A percentile compares a stretch with the other conserved stretches of the same genome.
Conservation (phyloP, 306 rosid species). For the Pyrus bretschneideri region DNA sequence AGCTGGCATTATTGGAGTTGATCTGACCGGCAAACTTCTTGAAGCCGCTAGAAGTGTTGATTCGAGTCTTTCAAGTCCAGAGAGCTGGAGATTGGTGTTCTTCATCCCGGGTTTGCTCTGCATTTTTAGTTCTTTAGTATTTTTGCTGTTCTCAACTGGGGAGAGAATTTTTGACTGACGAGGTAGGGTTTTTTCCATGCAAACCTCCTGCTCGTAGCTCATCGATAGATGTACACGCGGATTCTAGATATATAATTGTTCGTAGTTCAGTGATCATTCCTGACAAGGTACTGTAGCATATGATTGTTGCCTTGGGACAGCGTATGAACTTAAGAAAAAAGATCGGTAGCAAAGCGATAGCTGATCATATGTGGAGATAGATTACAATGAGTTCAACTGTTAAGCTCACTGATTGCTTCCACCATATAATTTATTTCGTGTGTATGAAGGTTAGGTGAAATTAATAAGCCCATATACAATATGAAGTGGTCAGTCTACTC, state of each 20-base stretch:
- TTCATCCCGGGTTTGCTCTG: constrained; percentile 80
- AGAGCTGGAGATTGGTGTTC: constrained; percentile 85
- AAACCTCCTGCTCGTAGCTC: neutral
- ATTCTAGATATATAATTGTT: neutral
- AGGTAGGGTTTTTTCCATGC: constrained; percentile 15
- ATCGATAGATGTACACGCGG: neutral
- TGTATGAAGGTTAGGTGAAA: neutral
- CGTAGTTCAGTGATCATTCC: neutral
- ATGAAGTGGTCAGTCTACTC: neutral
- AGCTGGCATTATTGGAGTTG: constrained; percentile 92
- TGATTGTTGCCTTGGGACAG: neutral
- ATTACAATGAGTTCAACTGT: neutral
- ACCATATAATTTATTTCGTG: neutral
- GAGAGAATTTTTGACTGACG: constrained; percentile 84
- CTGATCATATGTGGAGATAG: neutral
- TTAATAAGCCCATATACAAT: neutral
- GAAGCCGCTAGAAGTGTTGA: constrained; percentile 71
- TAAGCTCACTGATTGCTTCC: neutral
- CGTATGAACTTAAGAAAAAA: neutral
- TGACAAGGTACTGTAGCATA: constrained; percentile 7
- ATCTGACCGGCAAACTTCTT: constrained; percentile 76
- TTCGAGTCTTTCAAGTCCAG: constrained; percentile 77
- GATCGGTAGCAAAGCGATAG: neutral
- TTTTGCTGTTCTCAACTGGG: constrained; percentile 75
- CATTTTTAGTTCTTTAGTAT: constrained; percentile 65